Evolutionary conservation across 2,329 filamentous ascomycete genomes (phyloP).

Genomic region (Calonectria pauciramosa): DNA sequence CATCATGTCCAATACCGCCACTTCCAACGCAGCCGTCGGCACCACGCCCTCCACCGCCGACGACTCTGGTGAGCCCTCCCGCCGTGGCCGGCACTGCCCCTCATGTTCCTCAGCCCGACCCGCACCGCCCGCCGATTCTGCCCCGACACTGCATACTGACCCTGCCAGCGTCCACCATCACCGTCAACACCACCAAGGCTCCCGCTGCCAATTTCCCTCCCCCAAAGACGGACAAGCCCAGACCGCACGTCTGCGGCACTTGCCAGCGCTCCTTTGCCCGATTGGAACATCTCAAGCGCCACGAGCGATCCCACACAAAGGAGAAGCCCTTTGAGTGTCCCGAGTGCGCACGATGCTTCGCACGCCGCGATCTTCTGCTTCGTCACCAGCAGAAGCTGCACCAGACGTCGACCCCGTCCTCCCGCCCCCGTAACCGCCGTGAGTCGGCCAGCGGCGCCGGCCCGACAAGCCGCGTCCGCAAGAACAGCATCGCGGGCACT

Average conservation of each 20-base stretch:
- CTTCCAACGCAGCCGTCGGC: constrained; percentile 47
- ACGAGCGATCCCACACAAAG: constrained; percentile 98
- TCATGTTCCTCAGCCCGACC: constrained; percentile 48
- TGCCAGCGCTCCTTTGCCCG: constrained; percentile 94
- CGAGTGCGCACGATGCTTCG: constrained; percentile 95
- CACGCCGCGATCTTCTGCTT: constrained; percentile 89
- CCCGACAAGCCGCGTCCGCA: constrained; percentile 82
- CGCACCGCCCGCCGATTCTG: constrained; percentile 36
- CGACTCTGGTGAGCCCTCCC: constrained; percentile 57
- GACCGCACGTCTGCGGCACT: constrained; percentile 92
- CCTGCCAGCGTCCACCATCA: constrained; percentile 62
- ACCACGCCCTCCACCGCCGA: constrained; percentile 49
- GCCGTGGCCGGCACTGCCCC: constrained; percentile 49
- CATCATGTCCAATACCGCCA: constrained; percentile 54
- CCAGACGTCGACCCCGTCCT: constrained; percentile 89
- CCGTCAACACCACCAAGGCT: constrained; percentile 63
- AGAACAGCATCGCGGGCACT: constrained; percentile 85
- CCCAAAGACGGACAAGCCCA: constrained; percentile 96
- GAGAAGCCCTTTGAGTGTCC: constrained; percentile 99
- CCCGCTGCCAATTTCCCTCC: constrained; percentile 73
- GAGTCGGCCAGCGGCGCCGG: constrained; percentile 86
- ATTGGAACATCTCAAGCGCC: constrained; percentile 95
- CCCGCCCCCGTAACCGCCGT: constrained; percentile 87
- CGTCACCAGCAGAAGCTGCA: constrained; percentile 99
- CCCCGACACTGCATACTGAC: constrained; percentile 48